Evolutionary conservation across 1,284 basidiomycete species (phyloP).

Genomic region (Fomitopsis betulina): DNA sequence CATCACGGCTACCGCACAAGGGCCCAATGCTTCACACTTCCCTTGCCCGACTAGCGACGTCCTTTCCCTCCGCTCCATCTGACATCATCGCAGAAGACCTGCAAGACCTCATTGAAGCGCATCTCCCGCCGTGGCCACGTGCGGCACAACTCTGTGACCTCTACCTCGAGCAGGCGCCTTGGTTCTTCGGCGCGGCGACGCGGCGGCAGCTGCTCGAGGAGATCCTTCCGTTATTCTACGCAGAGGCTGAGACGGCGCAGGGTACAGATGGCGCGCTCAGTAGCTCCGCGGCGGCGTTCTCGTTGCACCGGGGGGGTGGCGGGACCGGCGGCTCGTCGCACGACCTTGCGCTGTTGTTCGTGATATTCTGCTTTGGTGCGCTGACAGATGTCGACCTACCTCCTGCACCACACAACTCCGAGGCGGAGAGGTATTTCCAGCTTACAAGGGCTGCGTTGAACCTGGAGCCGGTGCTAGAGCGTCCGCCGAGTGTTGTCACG

Average conservation of each 20-base stretch:
- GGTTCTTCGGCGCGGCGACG: slow-evolving; percentile 71
- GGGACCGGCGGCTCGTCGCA: slow-evolving; percentile 34
- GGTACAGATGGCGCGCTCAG: slow-evolving; percentile 2
- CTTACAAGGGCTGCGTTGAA: slow-evolving; percentile 58
- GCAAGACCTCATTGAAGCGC: slow-evolving; percentile 39
- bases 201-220: slow-evolving; percentile 58
- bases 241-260: slow-evolving; percentile 29
- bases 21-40: slow-evolving; percentile 20
- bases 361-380: slow-evolving; percentile 55
- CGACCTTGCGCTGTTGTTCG: slow-evolving; percentile 49
- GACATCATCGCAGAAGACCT: slow-evolving; percentile 29
- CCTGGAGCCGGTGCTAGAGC: slow-evolving; percentile 60
- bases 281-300: slow-evolving; percentile 16
- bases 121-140: slow-evolving; percentile 55
- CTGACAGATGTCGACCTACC: slow-evolving; percentile 56
- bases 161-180: slow-evolving; percentile 68
- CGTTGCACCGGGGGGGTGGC: slow-evolving; percentile 16
- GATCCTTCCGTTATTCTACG: slow-evolving; percentile 61
- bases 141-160: slow-evolving; percentile 51
- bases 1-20: slow-evolving; percentile 3
- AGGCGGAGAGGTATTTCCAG: slow-evolving; percentile 56
- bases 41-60: slow-evolving; percentile 41
- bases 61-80: slow-evolving; percentile 47
- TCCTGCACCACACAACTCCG: slow-evolving; percentile 47
- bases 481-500: slow-evolving; percentile 61